These are phyloP conservation scores for Lolium rigidum DNA, from an alignment of 176 grass and related monocot genomes.

Conservation along the genomic window DNA sequence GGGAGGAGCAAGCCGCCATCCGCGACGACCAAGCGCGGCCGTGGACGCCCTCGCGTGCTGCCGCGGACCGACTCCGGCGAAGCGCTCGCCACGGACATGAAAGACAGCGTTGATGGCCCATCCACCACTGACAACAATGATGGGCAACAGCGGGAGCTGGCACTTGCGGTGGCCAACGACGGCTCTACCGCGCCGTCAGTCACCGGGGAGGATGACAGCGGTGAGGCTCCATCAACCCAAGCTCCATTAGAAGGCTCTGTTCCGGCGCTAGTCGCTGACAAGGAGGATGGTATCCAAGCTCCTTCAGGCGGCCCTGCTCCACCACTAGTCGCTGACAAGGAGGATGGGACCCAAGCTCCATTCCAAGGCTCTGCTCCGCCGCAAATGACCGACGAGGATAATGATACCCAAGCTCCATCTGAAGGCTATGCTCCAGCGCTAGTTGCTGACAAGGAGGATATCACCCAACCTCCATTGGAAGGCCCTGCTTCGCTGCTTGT, in stretches of 20 bases:
- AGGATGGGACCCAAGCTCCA: neutral
- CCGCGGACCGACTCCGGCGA: neutral
- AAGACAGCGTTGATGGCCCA: neutral
- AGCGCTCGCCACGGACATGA: neutral
- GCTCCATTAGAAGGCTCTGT: too few relatives aligned
- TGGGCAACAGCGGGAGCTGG: neutral
- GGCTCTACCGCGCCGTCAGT: neutral
- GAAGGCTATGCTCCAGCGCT: neutral
- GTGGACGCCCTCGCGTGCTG: constrained; percentile 17
- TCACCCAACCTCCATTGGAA: neutral
- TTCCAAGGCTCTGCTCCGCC: neutral
- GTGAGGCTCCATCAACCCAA: neutral
- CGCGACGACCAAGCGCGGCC: neutral
- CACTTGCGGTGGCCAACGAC: neutral
- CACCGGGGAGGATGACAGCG: neutral
- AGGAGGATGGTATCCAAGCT: neutral
- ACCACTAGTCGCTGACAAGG: neutral
- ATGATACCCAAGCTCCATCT: neutral
- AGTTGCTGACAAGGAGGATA: neutral
- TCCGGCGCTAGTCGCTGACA: too few relatives aligned
- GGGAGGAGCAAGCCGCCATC: neutral
- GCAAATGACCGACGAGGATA: neutral
- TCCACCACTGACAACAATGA: constrained; percentile 3
- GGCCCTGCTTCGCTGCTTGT: neutral
- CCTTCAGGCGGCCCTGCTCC: too few relatives aligned